Evolutionary conservation across 148 eudicot species (phyloP).

Genomic region (Dianthus caryophyllus): DNA sequence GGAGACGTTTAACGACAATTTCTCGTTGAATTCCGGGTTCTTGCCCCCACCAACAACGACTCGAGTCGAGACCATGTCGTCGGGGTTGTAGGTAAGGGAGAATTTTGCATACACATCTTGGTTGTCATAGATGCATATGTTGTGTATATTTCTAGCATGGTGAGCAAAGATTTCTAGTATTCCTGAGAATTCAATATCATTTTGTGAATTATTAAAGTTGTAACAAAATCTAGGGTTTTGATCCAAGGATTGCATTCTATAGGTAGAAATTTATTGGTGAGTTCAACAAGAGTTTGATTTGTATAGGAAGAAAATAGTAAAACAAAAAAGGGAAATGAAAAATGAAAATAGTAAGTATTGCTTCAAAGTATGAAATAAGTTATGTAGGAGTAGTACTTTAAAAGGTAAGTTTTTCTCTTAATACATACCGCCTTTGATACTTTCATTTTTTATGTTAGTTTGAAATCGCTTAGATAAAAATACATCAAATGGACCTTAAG

Average conservation of each 20-base stretch:
- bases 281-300: background rate
- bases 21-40: conserved; percentile 66
- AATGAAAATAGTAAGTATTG: conserved; percentile 6
- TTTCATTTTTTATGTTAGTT: too few relatives aligned
- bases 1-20: conserved; percentile 39
- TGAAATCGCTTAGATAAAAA: too few relatives aligned
- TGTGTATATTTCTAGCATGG: conserved; percentile 79
- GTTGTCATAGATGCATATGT: conserved; percentile 78
- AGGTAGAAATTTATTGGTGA: background rate
- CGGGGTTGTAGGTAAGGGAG: conserved; percentile 75
- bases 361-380: background rate
- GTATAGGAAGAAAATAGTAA: background rate
- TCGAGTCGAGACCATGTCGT: conserved; percentile 54
- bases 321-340: background rate
- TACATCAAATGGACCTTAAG: too few relatives aligned
- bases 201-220: conserved; percentile 29
- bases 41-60: conserved; percentile 63
- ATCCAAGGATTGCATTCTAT: conserved; percentile 41
- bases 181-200: conserved; percentile 39
- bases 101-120: conserved; percentile 86
- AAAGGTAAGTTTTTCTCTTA: conserved; percentile 6
- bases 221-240: conserved; percentile 36
- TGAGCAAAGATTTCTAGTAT: conserved; percentile 59
- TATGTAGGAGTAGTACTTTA: conserved; percentile 4
- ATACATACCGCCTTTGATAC: background rate